These are phyloP conservation scores for Thamnidium elegans DNA, from an alignment of 192 early-diverging fungal species.

Conservation along the genomic window DNA sequence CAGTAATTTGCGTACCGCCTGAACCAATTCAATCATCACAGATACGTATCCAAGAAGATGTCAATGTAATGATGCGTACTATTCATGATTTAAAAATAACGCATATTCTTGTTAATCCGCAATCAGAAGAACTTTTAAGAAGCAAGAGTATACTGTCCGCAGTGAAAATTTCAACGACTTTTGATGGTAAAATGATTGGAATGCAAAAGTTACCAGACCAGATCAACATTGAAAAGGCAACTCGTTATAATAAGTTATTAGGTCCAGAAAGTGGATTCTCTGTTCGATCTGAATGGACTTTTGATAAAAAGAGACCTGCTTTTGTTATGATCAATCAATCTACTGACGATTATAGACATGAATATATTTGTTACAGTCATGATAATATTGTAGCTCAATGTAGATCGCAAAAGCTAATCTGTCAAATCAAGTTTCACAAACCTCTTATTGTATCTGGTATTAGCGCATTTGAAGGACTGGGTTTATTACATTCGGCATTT, in stretches of 20 bases:
- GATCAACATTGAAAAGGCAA: slow-evolving; percentile 62
- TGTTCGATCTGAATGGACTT: slow-evolving; percentile 51
- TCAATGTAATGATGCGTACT: slow-evolving; percentile 57
- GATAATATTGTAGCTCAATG: slow-evolving; percentile 55
- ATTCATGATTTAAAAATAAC: slow-evolving; percentile 58
- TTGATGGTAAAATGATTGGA: slow-evolving; percentile 18
- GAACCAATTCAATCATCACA: slow-evolving; percentile 55
- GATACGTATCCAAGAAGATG: slow-evolving; percentile 62
- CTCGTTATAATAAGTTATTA: slow-evolving; percentile 58
- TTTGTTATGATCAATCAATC: slow-evolving; percentile 57
- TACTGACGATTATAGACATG: slow-evolving; percentile 43
- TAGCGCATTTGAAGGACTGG: slow-evolving; percentile 17
- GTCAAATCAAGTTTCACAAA: slow-evolving; percentile 48
- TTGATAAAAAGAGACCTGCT: slow-evolving; percentile 12
- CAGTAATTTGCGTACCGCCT: slow-evolving; percentile 67
- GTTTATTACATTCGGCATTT: slow-evolving; percentile 22
- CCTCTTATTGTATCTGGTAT: slow-evolving; percentile 37
- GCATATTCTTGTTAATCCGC: slow-evolving; percentile 57
- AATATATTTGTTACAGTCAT: slow-evolving; percentile 48
- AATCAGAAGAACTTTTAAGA: slow-evolving; percentile 68
- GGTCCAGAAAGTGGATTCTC: slow-evolving; percentile 56
- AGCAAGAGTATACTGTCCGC: slow-evolving; percentile 53
- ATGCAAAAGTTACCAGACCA: slow-evolving; percentile 47
- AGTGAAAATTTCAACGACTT: slow-evolving; percentile 48
- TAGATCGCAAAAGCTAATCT: slow-evolving; percentile 57